Base-by-base conservation (phyloP, 1,139 yeast species). In the Pichia inconspicua region DNA sequence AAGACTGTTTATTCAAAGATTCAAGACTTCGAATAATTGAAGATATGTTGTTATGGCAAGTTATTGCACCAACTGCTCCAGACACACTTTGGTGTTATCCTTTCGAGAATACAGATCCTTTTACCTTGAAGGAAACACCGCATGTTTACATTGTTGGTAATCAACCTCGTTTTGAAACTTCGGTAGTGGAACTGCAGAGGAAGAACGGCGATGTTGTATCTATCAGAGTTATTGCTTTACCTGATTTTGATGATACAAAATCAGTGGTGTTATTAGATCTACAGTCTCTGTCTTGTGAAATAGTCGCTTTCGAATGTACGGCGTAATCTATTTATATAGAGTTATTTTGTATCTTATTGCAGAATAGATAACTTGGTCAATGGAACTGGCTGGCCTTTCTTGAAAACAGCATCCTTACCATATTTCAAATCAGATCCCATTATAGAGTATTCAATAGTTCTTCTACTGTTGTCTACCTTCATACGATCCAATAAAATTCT, bases 81-180 rank as follows among this genome's bases (percentile, higher is more conserved):
- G 98, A 92, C 60, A 94, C 99, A 0, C 68, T 92, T 41, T 85
- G 86, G 70, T 83, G 95, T 55, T 89, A 88, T 58, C 97, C 99
- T 0, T 90, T 74, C 60, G 75, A 77, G n/a, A 78, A 82, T 41
- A 59, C 62, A 5, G 98, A 94, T 64, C 97, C 97, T 2, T 89
- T 92, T 64, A 74, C 87, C 3, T 62, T 92, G 34, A 69, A 69
- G 6, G 85, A 84, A 58, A 77, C 86, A 22, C 98, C 98, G 0
- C 92, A 88, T 61, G 81, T 90, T 2, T 88, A 85, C 61, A 79
- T 88, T 59, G 87, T 80, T 1, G 97, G 97, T 0, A 90, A 90
- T 62, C 96, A 89, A 64, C 77, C 80, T 0, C 60, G 64, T 32
- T 89, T 72, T 63, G 78, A 69, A 42, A 64, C 80, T 0, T 56